Conservation (phyloP, 2,329 filamentous ascomycete species). For the Pseudophaeomoniella oleicola region DNA sequence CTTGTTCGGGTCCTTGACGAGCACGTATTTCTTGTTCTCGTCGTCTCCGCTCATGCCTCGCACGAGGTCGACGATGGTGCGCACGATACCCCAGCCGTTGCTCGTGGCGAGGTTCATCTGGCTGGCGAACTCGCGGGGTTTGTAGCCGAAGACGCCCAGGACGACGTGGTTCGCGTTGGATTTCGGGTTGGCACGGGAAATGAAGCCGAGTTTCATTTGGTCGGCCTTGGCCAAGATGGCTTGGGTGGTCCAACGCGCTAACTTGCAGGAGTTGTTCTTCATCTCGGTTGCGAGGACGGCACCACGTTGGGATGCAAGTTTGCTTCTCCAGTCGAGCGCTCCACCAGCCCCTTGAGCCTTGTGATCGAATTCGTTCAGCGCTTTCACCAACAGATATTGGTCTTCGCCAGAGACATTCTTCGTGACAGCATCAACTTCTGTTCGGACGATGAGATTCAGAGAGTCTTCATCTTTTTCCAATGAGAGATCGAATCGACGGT, state of each 20-base stretch:
- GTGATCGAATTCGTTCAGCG: slow-evolving; percentile 97
- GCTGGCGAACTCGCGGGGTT: slow-evolving; percentile 86
- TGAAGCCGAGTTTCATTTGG: slow-evolving; percentile 96
- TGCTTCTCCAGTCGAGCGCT: slow-evolving; percentile 91
- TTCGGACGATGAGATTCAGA: slow-evolving; percentile 81
- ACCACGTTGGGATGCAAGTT: slow-evolving; percentile 87
- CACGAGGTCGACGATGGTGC: slow-evolving; percentile 84
- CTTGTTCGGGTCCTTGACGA: slow-evolving; percentile 90
- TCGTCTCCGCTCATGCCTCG: slow-evolving; percentile 20
- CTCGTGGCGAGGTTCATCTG: slow-evolving; percentile 97
- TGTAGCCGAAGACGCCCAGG: slow-evolving; percentile 91
- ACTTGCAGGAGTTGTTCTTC: slow-evolving; percentile 99
- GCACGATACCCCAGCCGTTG: slow-evolving; percentile 98
- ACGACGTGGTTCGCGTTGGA: slow-evolving; percentile 87
- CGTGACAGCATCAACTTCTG: slow-evolving; percentile 87
- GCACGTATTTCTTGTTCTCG: slow-evolving; percentile 32
- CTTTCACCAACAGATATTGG: slow-evolving; percentile 83
- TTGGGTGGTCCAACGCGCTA: slow-evolving; percentile 94
- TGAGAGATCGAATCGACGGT: slow-evolving; percentile 90
- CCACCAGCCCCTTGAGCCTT: slow-evolving; percentile 92
- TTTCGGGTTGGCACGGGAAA: slow-evolving; percentile 86
- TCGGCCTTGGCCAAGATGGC: slow-evolving; percentile 95
- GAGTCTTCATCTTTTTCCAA: slow-evolving; percentile 85
- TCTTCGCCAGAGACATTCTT: slow-evolving; percentile 87
- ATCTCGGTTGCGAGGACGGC: slow-evolving; percentile 97